Conservation (phyloP, 768 basidiomycete species). For the Mycena galopus region DNA sequence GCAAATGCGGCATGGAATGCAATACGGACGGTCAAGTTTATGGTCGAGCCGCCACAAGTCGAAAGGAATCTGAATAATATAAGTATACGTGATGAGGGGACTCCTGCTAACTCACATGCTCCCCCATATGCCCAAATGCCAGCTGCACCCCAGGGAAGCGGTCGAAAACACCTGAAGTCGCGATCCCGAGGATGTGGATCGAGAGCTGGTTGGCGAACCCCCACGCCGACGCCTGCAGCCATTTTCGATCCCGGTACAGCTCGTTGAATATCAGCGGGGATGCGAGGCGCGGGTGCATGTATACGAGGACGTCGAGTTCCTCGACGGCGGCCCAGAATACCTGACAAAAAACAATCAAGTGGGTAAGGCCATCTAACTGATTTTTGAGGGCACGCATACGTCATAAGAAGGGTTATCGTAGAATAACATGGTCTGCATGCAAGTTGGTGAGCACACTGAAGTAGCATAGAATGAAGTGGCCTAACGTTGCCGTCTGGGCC, state of each 20-base stretch:
- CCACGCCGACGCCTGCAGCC: conserved; percentile 34
- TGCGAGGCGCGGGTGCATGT: conserved; percentile 32
- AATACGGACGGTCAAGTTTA: conserved; percentile 34
- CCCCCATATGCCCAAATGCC: conserved; percentile 37
- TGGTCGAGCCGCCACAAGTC: conserved; percentile 39
- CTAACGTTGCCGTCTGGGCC: conserved; percentile 33
- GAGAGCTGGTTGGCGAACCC: conserved; percentile 38
- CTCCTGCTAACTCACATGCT: conserved; percentile 20
- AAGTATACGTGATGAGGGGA: too few relatives aligned
- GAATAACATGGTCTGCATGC: conserved; percentile 29
- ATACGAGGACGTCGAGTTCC: conserved; percentile 34
- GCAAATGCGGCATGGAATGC: background rate
- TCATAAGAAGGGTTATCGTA: conserved; percentile 35
- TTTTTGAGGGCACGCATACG: background rate
- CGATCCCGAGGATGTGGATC: conserved; percentile 38
- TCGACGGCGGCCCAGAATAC: conserved; percentile 34
- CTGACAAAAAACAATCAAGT: conserved; percentile 7
- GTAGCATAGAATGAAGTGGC: background rate
- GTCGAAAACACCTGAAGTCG: conserved; percentile 37
- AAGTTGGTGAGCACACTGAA: background rate
- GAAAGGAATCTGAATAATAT: conserved; percentile 32
- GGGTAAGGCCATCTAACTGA: too few relatives aligned
- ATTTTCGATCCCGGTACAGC: conserved; percentile 33
- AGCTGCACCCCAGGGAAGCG: conserved; percentile 35
- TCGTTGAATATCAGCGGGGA: conserved; percentile 20